Conservation (phyloP, 208 protist genomes). For the Angomonas deanei region DNA sequence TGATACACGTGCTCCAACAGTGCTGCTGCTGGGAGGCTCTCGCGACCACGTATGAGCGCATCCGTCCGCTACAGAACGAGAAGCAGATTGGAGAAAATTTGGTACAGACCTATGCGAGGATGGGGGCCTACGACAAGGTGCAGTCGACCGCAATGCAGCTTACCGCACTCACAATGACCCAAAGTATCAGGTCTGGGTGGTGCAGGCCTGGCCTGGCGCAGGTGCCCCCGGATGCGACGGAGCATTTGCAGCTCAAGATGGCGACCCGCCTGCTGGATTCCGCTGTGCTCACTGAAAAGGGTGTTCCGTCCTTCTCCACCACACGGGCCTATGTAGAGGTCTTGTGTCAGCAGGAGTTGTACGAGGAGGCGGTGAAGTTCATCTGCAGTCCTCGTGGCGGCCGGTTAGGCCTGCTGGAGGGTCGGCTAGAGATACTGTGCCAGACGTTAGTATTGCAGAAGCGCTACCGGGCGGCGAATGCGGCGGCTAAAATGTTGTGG, state of each 20-base stretch:
- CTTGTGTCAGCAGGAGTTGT: conserved; percentile 59
- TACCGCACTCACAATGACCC: conserved; percentile 53
- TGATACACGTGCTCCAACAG: conserved; percentile 66
- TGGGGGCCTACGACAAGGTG: conserved; percentile 65
- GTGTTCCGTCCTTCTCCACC: conserved; percentile 44
- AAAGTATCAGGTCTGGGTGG: conserved; percentile 77
- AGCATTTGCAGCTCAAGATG: conserved; percentile 69
- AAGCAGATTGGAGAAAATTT: conserved; percentile 58
- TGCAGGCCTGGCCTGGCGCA: conserved; percentile 76
- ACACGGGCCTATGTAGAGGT: conserved; percentile 76
- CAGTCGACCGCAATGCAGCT: conserved; percentile 60
- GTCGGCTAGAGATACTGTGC: conserved; percentile 68
- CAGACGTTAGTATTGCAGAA: conserved; percentile 29
- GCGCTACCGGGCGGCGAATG: conserved; percentile 42
- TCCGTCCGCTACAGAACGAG: conserved; percentile 49
- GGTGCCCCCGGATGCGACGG: conserved; percentile 52
- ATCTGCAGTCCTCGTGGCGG: conserved; percentile 49
- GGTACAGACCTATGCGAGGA: conserved; percentile 71
- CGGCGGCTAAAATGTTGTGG: conserved; percentile 56
- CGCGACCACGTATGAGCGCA: conserved; percentile 52
- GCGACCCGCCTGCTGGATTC: conserved; percentile 61
- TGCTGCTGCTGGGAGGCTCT: conserved; percentile 69
- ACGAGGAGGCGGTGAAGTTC: conserved; percentile 49
- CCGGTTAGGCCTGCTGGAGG: conserved; percentile 61
- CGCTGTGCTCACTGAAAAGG: conserved; percentile 58